Conservation (phyloP, 2,329 filamentous ascomycete species). For the Aquanectria penicillioides region DNA sequence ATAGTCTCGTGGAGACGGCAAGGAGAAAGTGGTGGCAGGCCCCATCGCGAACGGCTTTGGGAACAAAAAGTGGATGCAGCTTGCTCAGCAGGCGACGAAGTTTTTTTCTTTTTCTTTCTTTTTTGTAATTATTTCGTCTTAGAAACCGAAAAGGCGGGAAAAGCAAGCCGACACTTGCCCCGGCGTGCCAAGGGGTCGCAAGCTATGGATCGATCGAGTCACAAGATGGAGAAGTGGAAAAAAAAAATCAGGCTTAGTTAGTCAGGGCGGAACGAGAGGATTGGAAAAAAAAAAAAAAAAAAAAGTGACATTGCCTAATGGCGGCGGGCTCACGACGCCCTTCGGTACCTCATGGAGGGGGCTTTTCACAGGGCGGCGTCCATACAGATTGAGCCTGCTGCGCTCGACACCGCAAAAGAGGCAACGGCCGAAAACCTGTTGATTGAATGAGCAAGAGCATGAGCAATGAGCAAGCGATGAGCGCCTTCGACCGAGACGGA, state of each 20-base stretch:
- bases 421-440: too few species aligned
- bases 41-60: background rate
- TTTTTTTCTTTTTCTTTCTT: background rate
- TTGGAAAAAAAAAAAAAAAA: background rate
- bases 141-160: background rate
- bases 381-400: too few species aligned
- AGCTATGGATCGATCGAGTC: background rate
- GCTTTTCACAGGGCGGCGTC: too few species aligned
- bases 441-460: too few species aligned
- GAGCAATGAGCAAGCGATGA: too few species aligned
- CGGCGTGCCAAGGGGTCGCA: background rate
- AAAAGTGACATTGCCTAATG: background rate
- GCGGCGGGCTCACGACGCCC: background rate
- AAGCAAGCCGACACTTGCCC: too few species aligned
- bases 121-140: background rate
- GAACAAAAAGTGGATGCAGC: constrained; percentile 1
- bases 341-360: background rate
- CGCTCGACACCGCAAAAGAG: too few species aligned
- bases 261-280: too few species aligned
- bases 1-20: constrained; percentile 10
- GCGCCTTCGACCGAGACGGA: too few species aligned
- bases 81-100: background rate
- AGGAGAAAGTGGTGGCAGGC: background rate
- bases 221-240: background rate
- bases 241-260: too few species aligned